Conservation (phyloP, 2,329 filamentous ascomycete genomes). For the Aureobasidium sp. region DNA sequence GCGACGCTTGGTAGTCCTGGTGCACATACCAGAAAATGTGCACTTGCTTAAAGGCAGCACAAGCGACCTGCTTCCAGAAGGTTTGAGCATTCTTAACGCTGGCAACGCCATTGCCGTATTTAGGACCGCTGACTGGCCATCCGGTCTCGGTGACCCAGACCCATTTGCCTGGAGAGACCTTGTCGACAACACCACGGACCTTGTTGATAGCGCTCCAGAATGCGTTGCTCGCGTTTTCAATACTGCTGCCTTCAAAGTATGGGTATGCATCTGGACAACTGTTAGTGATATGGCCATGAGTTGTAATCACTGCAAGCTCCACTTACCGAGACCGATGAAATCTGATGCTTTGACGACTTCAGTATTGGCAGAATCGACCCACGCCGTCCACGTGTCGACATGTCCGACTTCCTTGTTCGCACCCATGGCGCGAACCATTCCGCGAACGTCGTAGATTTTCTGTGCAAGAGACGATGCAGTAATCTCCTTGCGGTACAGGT, state of each 20-base stretch:
- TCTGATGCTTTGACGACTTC: constrained; percentile 56
- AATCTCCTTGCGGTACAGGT: constrained; percentile 54
- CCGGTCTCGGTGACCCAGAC: constrained; percentile 48
- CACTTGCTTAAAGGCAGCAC: constrained; percentile 48
- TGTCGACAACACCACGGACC: constrained; percentile 38
- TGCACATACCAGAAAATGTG: constrained; percentile 55
- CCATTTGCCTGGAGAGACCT: constrained; percentile 29
- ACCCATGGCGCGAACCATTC: constrained; percentile 43
- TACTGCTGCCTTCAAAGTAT: constrained; percentile 56
- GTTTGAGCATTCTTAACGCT: constrained; percentile 53
- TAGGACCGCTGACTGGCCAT: constrained; percentile 53
- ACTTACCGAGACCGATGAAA: constrained; percentile 45
- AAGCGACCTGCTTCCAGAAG: constrained; percentile 59
- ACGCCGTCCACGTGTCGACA: constrained; percentile 58
- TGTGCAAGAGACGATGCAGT: constrained; percentile 34
- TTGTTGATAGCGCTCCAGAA: constrained; percentile 42
- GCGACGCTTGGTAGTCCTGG: constrained; percentile 44
- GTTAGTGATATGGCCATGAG: not conserved
- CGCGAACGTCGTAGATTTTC: constrained; percentile 47
- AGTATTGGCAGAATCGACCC: constrained; percentile 52
- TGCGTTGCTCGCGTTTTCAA: constrained; percentile 48
- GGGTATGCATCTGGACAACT: constrained; percentile 54
- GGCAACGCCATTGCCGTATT: constrained; percentile 50
- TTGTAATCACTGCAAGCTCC: not conserved
- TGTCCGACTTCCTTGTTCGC: constrained; percentile 51